Conservation (phyloP, 2,329 filamentous ascomycete genomes). For the Samsoniella hepiali region DNA sequence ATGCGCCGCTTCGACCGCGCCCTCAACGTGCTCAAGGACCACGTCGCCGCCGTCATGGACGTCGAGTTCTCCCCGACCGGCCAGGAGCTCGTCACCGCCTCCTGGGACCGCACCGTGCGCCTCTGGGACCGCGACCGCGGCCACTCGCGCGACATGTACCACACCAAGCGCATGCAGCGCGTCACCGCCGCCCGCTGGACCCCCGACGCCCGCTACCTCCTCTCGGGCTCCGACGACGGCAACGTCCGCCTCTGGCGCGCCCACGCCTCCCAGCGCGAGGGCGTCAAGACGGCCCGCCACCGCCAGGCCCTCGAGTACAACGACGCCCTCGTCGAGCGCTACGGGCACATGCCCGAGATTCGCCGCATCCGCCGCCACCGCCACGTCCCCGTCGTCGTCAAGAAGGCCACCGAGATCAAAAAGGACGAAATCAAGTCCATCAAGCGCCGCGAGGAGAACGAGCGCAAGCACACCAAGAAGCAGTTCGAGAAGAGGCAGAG, state of each 20-base stretch:
- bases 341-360: slow-evolving; percentile 95
- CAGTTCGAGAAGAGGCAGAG: slow-evolving; percentile 68
- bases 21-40: slow-evolving; percentile 84
- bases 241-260: slow-evolving; percentile 85
- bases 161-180: slow-evolving; percentile 96
- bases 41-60: slow-evolving; percentile 90
- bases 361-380: slow-evolving; percentile 85
- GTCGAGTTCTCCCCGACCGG: slow-evolving; percentile 94
- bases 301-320: slow-evolving; percentile 91
- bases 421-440: slow-evolving; percentile 79
- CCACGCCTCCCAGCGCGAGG: slow-evolving; percentile 76
- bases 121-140: slow-evolving; percentile 79
- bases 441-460: slow-evolving; percentile 91
- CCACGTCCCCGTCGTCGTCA: slow-evolving; percentile 86
- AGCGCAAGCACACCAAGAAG: slow-evolving; percentile 86
- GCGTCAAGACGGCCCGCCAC: slow-evolving; percentile 80
- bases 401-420: slow-evolving; percentile 97
- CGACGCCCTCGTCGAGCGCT: slow-evolving; percentile 75
- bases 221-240: slow-evolving; percentile 91
- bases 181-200: slow-evolving; percentile 85
- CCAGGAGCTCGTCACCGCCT: slow-evolving; percentile 86
- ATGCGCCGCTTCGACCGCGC: slow-evolving; percentile 87
- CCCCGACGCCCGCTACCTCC: slow-evolving; percentile 82
- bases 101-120: slow-evolving; percentile 80
- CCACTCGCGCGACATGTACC: slow-evolving; percentile 88